These are phyloP conservation scores for Mortierella sp. DNA, from an alignment of 371 early-diverging fungal species.

Conservation along the genomic window DNA sequence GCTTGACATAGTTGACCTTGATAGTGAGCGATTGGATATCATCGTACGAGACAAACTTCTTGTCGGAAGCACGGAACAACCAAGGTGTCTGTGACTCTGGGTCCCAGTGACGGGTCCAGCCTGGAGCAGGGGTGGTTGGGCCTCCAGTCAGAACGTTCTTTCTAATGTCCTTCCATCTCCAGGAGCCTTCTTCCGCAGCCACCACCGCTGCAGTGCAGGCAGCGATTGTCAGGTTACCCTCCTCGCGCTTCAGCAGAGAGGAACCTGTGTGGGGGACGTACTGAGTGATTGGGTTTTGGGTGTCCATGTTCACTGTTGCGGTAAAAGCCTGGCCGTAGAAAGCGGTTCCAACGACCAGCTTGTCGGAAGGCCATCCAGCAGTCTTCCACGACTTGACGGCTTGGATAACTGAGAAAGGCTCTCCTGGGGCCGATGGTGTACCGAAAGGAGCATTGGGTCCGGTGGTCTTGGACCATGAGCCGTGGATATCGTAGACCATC, in stretches of 20 bases:
- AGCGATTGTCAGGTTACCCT: no score
- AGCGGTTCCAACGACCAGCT: conserved; percentile 73
- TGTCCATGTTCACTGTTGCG: conserved; percentile 61
- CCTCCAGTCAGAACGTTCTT: conserved; percentile 57
- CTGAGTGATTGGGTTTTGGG: conserved; percentile 39
- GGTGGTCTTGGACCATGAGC: conserved; percentile 71
- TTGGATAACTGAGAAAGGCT: conserved; percentile 63
- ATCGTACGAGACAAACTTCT: conserved; percentile 75
- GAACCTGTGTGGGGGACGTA: conserved; percentile 55
- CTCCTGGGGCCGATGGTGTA: conserved; percentile 57
- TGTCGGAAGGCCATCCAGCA: conserved; percentile 71
- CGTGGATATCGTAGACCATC: conserved; percentile 64
- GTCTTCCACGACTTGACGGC: conserved; percentile 66
- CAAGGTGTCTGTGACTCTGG: conserved; percentile 47
- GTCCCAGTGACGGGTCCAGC: conserved; percentile 54
- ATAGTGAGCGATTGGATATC: conserved; percentile 68
- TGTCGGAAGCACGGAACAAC: conserved; percentile 55
- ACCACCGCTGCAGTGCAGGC: no score
- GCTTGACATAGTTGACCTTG: conserved; percentile 67
- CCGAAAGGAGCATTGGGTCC: conserved; percentile 75
- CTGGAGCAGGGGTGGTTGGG: conserved; percentile 49
- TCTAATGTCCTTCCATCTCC: conserved; percentile 77
- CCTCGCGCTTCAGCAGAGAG: conserved; percentile 35
- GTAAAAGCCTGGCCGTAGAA: conserved; percentile 76
- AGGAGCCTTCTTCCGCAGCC: conserved; percentile 16